These are phyloP conservation scores for Herpetospermum pedunculosum DNA, from an alignment of 306 rosid genomes.

Conservation along the genomic window DNA sequence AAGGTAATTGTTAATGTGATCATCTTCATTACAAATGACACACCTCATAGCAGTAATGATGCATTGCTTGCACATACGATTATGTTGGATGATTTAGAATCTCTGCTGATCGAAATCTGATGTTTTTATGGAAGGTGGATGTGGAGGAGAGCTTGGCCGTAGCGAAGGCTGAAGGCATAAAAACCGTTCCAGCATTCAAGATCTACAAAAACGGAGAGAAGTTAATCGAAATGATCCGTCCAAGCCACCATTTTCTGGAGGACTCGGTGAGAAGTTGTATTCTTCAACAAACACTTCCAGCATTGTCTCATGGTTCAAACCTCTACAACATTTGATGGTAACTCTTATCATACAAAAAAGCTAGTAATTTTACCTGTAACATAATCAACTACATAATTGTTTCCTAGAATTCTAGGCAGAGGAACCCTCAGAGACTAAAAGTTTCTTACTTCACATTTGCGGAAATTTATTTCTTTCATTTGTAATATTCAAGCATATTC, in stretches of 20 bases:
- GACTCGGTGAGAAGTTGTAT: constrained; percentile 50
- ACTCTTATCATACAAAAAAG: constrained; percentile 32
- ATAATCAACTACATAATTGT: constrained; percentile 48
- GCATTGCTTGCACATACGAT: background rate
- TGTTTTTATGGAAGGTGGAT: constrained; percentile 43
- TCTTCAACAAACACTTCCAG: constrained; percentile 24
- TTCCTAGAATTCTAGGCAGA: constrained; percentile 39
- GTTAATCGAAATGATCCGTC: constrained; percentile 71
- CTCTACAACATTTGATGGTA: constrained; percentile 25
- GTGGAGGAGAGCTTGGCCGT: constrained; percentile 54
- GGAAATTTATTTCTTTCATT: constrained; percentile 32
- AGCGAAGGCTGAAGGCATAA: constrained; percentile 63
- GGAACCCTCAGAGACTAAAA: constrained; percentile 33
- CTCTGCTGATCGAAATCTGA: background rate
- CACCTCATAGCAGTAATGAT: background rate
- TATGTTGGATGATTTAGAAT: background rate
- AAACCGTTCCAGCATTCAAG: constrained; percentile 59
- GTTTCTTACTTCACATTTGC: constrained; percentile 30
- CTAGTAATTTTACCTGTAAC: constrained; percentile 35
- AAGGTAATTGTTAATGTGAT: constrained; percentile 30
- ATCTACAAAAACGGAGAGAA: constrained; percentile 70
- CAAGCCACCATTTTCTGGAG: constrained; percentile 58
- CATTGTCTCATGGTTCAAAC: constrained; percentile 12
- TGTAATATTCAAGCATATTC: constrained; percentile 5
- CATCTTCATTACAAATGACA: background rate